Evolutionary conservation across 768 basidiomycete genomes (phyloP).

Genomic region (Xerocomus potaroensis): DNA sequence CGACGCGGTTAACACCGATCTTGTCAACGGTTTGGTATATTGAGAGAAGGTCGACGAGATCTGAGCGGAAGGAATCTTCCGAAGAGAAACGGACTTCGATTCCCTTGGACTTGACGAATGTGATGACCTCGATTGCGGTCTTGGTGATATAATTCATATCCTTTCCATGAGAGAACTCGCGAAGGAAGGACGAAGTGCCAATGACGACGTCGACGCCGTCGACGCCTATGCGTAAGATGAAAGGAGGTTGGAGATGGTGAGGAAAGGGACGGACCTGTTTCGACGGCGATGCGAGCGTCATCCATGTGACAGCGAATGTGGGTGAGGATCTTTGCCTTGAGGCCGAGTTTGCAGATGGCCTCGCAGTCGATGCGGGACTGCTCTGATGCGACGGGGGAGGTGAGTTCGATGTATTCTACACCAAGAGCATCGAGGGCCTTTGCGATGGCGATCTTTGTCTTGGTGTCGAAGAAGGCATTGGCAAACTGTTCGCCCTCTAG

Average conservation of each 20-base stretch:
- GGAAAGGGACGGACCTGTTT: slow-evolving; percentile 72
- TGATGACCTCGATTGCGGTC: slow-evolving; percentile 96
- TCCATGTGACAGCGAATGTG: slow-evolving; percentile 99
- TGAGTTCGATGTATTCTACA: slow-evolving; percentile 99
- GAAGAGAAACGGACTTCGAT: slow-evolving; percentile 99
- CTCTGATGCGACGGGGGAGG: slow-evolving; percentile 95
- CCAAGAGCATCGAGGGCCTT: slow-evolving; percentile 96
- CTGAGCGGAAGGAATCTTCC: slow-evolving; percentile 99
- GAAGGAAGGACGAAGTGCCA: slow-evolving; percentile 97
- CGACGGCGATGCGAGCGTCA: slow-evolving; percentile 95
- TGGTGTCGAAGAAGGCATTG: slow-evolving; percentile 99
- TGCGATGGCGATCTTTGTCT: slow-evolving; percentile 99
- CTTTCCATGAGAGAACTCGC: slow-evolving; percentile 99
- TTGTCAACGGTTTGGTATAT: slow-evolving; percentile 99
- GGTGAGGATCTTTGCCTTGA: slow-evolving; percentile 95
- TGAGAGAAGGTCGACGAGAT: slow-evolving; percentile 95
- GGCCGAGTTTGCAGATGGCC: slow-evolving; percentile 97
- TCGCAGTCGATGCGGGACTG: slow-evolving; percentile 93
- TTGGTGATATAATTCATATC: slow-evolving; percentile 99
- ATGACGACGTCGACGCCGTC: slow-evolving; percentile 99
- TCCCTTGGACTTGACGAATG: slow-evolving; percentile 99
- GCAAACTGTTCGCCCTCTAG: slow-evolving; percentile 98
- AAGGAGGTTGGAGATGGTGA: not conserved
- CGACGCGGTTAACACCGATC: slow-evolving; percentile 97
- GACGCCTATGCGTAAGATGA: slow-evolving; percentile 55